Base-by-base conservation (phyloP, 805 yeast genomes). In the Kodamaea nitidulidarum region DNA sequence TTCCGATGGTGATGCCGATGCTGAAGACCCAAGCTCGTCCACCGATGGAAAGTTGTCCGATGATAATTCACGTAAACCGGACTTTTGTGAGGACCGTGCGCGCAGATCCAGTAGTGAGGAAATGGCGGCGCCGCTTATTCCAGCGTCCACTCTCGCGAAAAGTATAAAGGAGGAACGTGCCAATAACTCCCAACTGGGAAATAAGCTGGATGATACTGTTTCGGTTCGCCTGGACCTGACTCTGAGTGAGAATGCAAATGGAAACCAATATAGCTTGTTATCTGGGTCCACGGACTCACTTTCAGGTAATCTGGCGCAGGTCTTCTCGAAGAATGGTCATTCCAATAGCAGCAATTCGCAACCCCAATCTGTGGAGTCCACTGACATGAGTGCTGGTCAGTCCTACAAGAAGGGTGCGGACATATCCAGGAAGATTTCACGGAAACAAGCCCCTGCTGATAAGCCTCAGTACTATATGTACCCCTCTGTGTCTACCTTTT, bases 381-480 rank as follows among this genome's bases (percentile, higher is more conserved):
- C 27, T 6, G 20, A 15, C 10, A 17, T 7, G 21, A 24, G 36
- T 15, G 12, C 28, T 7, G 36, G 12, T 7, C 21, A 15, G 17
- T 33, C 27, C 4, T 22, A 8, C n/a, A 33, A 16, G 20, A 22
- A 33, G 18, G n/a, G n/a, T n/a, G n/a, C n/a, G n/a, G n/a, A n/a
- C n/a, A n/a, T n/a, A n/a, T n/a, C n/a, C n/a, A n/a, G n/a, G n/a
- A n/a, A n/a, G n/a, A n/a, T n/a, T n/a, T n/a, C n/a, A n/a, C n/a
- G n/a, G n/a, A n/a, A n/a, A n/a, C n/a, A n/a, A n/a, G n/a, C n/a
- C n/a, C n/a, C n/a, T n/a, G n/a, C n/a, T n/a, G n/a, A n/a, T n/a
- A n/a, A 46, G 31, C 50, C 47, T n/a, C 45, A 41, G 24, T 55
- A 55, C 31, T 55, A 48, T 29, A 52, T 52, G 42, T 55, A 56